These are phyloP conservation scores for Scheffersomyces stambukii DNA, from an alignment of 1,139 yeast species.

Conservation along the genomic window DNA sequence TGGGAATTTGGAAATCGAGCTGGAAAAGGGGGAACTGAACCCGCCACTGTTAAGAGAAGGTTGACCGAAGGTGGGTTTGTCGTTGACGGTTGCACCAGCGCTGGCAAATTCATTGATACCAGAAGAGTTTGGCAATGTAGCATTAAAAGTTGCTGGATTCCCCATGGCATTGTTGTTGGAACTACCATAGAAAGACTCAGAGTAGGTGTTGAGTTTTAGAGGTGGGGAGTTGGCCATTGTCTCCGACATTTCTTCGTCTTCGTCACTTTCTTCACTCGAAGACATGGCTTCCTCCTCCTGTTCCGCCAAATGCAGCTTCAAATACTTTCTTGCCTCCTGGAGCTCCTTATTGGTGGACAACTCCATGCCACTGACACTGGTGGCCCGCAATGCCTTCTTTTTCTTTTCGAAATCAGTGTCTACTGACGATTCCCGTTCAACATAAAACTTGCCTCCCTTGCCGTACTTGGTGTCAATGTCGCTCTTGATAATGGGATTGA, in stretches of 20 bases:
- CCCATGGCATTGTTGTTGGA: conserved; percentile 3
- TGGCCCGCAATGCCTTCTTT: conserved; percentile 28
- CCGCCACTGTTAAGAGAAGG: conserved; percentile 14
- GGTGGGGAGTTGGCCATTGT: conserved; percentile 24
- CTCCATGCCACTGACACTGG: conserved; percentile 39
- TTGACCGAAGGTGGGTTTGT: conserved; percentile 1
- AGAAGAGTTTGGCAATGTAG: conserved; percentile 2
- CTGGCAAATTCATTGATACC: neutral
- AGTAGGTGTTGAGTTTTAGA: conserved; percentile 23
- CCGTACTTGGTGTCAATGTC: conserved; percentile 80
- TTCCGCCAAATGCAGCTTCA: conserved; percentile 1
- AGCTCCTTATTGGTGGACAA: conserved; percentile 13
- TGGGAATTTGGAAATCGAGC: conserved; percentile 11
- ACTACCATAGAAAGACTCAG: conserved; percentile 3
- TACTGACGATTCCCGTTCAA: conserved; percentile 31
- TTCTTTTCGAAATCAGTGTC: conserved; percentile 22
- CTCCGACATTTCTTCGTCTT: conserved; percentile 10
- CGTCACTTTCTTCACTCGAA: conserved; percentile 27
- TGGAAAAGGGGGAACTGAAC: conserved; percentile 23
- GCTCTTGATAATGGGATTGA: conserved; percentile 72
- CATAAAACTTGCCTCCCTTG: conserved; percentile 81
- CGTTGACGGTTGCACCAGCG: conserved; percentile 1
- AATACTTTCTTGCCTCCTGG: conserved; percentile 7
- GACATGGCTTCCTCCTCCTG: conserved; percentile 2
- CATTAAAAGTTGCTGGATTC: conserved; percentile 2